Evolutionary conservation across 306 rosid genomes (phyloP), one percentile per base, ranked within the genome.

Genomic region (Purshia tridentata): DNA sequence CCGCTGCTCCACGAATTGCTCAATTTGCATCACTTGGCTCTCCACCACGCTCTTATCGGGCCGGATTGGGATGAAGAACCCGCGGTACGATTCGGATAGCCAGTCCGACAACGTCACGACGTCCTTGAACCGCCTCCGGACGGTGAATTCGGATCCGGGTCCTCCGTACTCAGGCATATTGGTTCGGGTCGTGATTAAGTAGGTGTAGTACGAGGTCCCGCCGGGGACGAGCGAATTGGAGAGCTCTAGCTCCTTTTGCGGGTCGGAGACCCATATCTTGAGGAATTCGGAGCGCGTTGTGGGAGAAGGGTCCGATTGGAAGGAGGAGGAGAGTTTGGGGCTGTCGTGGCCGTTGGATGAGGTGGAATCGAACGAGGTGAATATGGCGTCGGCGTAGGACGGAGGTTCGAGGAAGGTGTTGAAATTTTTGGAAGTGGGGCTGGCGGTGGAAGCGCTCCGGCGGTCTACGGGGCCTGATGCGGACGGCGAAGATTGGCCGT

Each of bases 91-190:
- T 29, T 29, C 35, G 35, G 35, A 29, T 29, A 29, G 35, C 40
- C 88, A 79, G 51, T 81, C 88, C 49, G 88, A 72, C 53, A 84
- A 40, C 69, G 88, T 76, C 53, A 84, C 88, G 57, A 84, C 85
- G 72, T 84, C 88, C 76, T 72, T 80, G 78, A 84, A 84, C 57
- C 88, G 80, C 83, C 85, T 64, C 71, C 88, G 78, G 23, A 84
- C 76, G 5, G 75, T 50, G 71, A 84, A 80, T 37, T 84, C 88
- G 51, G 85, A 77, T 70, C 82, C 78, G 6, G 67, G 73, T 5
- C 84, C 83, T 6, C 85, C 88, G 73, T 69, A 84, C 55, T 81
- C 85, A 6, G 74, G 61, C 11, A 81, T 5, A n/a, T 77, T 77
- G 39, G 83, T 81, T 46, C 73, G 79, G 51, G 85, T 84, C 11